phyloP scores from a whole-genome alignment of 306 rosid species.

The Cucurbita ficifolia region DNA sequence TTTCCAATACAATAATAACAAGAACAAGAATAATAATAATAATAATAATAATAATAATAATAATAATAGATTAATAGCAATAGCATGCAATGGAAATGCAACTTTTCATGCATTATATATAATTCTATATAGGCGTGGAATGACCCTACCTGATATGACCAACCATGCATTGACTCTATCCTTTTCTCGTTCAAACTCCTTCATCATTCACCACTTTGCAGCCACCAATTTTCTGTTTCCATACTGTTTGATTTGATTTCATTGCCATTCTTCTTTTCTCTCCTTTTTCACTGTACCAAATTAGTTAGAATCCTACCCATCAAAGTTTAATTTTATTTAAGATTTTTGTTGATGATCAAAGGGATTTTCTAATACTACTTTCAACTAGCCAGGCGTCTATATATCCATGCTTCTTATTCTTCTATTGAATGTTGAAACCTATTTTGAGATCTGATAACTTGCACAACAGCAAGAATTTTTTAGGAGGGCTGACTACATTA shows the following conservation, averaged over 20 bases:
- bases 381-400: not conserved
- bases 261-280: not conserved
- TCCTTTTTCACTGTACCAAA: not conserved
- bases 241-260: conserved; percentile 6
- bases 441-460: not conserved
- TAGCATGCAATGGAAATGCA: not conserved
- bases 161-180: conserved; percentile 12
- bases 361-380: not conserved
- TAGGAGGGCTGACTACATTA: not conserved
- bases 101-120: conserved; percentile 1
- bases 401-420: not conserved
- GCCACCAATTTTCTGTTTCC: conserved; percentile 6
- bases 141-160: conserved; percentile 7
- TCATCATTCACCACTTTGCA: conserved; percentile 10
- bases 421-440: not conserved
- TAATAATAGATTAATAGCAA: not conserved
- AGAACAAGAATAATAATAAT: not conserved
- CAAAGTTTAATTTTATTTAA: not conserved
- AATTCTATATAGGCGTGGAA: not conserved
- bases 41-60: not conserved
- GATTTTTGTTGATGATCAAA: not conserved
- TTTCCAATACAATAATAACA: not conserved
- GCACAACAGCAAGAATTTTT: not conserved
- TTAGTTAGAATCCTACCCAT: not conserved
- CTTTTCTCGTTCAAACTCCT: conserved; percentile 8